These are phyloP conservation scores for Penicillium malachiteum DNA, from an alignment of 495 filamentous ascomycete species.

Conservation along the genomic window DNA sequence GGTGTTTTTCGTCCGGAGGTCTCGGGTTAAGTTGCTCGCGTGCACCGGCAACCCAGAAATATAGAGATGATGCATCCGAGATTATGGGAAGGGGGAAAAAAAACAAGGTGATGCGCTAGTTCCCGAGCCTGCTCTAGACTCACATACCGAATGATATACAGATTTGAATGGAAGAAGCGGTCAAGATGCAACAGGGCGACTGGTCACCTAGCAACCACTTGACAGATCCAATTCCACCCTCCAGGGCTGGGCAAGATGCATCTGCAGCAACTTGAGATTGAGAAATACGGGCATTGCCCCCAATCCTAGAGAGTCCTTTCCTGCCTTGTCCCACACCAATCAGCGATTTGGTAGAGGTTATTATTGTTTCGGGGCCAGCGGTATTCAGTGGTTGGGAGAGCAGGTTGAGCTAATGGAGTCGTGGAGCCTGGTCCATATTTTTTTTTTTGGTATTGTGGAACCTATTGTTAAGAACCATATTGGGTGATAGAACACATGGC, in stretches of 20 bases:
- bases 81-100: neutral
- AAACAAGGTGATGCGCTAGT: conserved; percentile 16
- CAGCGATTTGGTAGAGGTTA: conserved; percentile 1
- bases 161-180: conserved; percentile 15
- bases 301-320: neutral
- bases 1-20: conserved; percentile 23
- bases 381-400: conserved; percentile 3
- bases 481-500: conserved; percentile 30
- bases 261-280: neutral
- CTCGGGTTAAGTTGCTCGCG: conserved; percentile 17
- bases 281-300: conserved; percentile 1
- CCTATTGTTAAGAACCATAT: conserved; percentile 7
- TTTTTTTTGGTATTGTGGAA: no score
- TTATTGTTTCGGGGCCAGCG: conserved; percentile 13
- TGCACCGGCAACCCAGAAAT: conserved; percentile 2
- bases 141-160: no score
- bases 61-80: neutral
- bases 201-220: conserved; percentile 30
- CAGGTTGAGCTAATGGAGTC: conserved; percentile 1
- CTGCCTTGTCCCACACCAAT: neutral
- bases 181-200: conserved; percentile 12
- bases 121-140: neutral
- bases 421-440: conserved; percentile 1
- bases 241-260: no score
- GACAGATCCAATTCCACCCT: conserved; percentile 24